Percentiles rank a stretch among this genome's conserved stretches.
These are phyloP conservation scores for Hibiscus mutabilis DNA, from an alignment of 345 rosid species.

Conservation along the genomic window DNA sequence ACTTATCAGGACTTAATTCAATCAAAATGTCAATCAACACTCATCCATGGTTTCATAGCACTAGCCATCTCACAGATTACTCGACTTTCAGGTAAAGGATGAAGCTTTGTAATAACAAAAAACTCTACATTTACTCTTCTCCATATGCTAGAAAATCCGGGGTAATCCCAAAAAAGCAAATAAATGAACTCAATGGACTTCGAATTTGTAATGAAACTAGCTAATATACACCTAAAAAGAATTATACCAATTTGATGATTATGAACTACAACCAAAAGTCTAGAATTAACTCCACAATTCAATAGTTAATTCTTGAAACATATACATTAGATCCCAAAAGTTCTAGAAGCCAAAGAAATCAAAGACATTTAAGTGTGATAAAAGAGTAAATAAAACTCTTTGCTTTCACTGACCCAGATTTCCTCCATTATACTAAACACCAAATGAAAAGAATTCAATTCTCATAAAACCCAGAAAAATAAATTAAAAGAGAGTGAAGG, in stretches of 20 bases:
- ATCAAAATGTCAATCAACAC: neutral
- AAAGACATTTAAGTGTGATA: neutral
- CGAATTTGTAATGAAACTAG: neutral
- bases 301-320: neutral
- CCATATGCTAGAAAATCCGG: neutral
- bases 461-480: neutral
- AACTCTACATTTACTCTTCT: neutral
- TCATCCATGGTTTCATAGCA: too few species aligned
- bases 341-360: neutral
- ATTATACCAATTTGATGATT: neutral
- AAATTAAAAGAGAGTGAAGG: neutral
- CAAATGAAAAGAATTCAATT: neutral
- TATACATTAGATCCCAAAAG: neutral
- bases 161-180: neutral
- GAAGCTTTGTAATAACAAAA: neutral
- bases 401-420: neutral
- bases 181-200: neutral
- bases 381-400: neutral
- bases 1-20: neutral
- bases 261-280: neutral
- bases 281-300: neutral
- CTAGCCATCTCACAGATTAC: neutral
- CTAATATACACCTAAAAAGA: neutral
- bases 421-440: conserved; percentile 11
- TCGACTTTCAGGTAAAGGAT: neutral